Percentiles rank a stretch among this genome's conserved stretches.
These are phyloP conservation scores for Cladosporium sp. DNA, from an alignment of 2,329 filamentous ascomycete species.

Conservation along the genomic window DNA sequence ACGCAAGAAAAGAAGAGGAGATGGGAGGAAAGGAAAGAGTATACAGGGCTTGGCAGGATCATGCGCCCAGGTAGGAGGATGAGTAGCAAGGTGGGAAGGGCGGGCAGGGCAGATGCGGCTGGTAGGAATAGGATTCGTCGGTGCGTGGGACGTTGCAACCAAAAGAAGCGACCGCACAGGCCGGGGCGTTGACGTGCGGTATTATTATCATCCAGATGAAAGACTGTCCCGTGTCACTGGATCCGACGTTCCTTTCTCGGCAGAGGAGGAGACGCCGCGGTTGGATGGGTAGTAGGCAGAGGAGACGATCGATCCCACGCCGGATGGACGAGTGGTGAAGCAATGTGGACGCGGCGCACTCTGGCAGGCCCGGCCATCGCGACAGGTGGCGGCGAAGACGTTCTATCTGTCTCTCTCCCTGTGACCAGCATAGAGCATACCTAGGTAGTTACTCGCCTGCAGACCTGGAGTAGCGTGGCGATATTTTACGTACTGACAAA, in stretches of 20 bases:
- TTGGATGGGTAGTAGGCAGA: not conserved
- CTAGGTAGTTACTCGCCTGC: no score
- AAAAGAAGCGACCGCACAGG: conserved; percentile 10
- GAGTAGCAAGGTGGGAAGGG: not conserved
- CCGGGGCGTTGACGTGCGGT: conserved; percentile 9
- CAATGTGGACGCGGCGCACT: no score
- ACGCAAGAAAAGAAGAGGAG: not conserved
- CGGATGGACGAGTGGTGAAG: not conserved
- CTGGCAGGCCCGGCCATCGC: no score
- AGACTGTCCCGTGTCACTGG: conserved; percentile 4
- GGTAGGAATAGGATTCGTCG: conserved; percentile 6
- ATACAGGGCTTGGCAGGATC: conserved; percentile 4
- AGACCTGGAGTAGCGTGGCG: no score
- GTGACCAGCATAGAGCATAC: no score
- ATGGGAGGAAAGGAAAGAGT: not conserved
- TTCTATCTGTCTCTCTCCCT: no score
- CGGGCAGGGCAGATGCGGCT: not conserved
- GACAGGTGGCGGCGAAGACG: no score
- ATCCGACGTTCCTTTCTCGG: conserved; percentile 4
- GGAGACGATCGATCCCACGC: conserved; percentile 4
- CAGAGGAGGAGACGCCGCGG: conserved; percentile 1
- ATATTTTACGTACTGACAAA: no score
- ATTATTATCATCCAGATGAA: conserved; percentile 4
- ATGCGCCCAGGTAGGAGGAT: conserved; percentile 4
- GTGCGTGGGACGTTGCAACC: conserved; percentile 8